phyloP scores from a whole-genome alignment of 139 green algal species.

The Astrephomene gubernaculifera region DNA sequence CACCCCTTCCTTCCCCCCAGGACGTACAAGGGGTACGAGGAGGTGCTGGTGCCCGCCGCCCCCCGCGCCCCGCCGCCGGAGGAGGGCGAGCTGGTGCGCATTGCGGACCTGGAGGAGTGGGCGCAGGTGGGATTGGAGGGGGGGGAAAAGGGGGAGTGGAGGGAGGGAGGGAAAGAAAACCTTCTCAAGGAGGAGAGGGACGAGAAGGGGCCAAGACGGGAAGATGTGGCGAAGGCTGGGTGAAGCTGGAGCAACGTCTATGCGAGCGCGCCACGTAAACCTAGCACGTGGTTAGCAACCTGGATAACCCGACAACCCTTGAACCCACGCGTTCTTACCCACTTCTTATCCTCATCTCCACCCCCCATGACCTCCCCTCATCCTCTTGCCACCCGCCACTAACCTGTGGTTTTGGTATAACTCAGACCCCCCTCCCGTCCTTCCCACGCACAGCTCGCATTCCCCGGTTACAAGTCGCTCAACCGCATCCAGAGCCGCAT shows the following conservation, averaged over 20 bases:
- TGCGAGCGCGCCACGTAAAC: too few relatives aligned
- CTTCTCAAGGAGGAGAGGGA: too few relatives aligned
- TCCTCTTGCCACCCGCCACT: not conserved
- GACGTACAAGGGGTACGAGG: constrained; percentile 89
- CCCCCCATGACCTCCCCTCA: too few relatives aligned
- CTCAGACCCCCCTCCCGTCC: not conserved
- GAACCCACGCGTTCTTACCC: too few relatives aligned
- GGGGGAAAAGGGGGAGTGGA: constrained; percentile 51
- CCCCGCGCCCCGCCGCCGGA: constrained; percentile 43
- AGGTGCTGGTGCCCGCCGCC: constrained; percentile 86
- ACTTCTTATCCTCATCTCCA: too few relatives aligned
- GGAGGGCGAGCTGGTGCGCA: constrained; percentile 74
- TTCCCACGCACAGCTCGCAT: constrained; percentile 20
- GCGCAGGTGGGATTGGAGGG: constrained; percentile 60
- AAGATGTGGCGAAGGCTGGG: too few relatives aligned
- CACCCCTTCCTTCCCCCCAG: constrained; percentile 51
- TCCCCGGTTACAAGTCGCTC: constrained; percentile 93
- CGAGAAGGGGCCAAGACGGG: too few relatives aligned
- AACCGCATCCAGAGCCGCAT: constrained; percentile 97
- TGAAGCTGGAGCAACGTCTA: too few relatives aligned
- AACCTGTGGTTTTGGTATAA: too few relatives aligned
- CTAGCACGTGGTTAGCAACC: too few relatives aligned
- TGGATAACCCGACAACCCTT: too few relatives aligned
- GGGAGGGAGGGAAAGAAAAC: not conserved
- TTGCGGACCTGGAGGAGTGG: constrained; percentile 86